Conservation (phyloP, 257 asterid species). For the Solanum ossicruentum region DNA sequence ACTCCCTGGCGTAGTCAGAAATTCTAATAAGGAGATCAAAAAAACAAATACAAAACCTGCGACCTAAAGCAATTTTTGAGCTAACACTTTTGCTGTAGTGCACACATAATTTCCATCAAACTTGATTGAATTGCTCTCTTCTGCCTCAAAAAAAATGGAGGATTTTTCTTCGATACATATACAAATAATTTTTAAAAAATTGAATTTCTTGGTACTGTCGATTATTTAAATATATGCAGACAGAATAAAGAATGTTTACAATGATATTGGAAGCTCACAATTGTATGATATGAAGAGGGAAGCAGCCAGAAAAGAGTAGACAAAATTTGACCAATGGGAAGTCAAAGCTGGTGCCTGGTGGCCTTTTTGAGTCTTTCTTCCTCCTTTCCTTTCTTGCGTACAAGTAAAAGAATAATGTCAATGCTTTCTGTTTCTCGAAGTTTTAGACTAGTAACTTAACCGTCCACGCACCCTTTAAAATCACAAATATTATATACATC, state of each 20-base stretch:
- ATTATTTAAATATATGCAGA: neutral
- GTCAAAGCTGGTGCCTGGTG: neutral
- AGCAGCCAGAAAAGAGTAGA: neutral
- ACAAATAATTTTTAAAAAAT: neutral
- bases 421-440: neutral
- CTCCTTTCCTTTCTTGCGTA: neutral
- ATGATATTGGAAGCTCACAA: neutral
- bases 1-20: neutral
- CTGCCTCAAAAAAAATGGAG: no score
- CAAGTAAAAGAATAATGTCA: neutral
- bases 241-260: neutral
- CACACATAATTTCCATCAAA: neutral
- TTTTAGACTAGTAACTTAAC: neutral
- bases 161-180: neutral
- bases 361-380: neutral
- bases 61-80: neutral
- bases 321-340: neutral
- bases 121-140: neutral
- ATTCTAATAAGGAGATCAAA: neutral
- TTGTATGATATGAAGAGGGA: neutral
- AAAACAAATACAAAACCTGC: neutral
- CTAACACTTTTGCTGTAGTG: neutral
- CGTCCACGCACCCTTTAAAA: neutral
- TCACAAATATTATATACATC: neutral
- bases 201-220: neutral